Evolutionary conservation across 2,329 filamentous ascomycete genomes (phyloP).

Genomic region (Dothistroma pini): DNA sequence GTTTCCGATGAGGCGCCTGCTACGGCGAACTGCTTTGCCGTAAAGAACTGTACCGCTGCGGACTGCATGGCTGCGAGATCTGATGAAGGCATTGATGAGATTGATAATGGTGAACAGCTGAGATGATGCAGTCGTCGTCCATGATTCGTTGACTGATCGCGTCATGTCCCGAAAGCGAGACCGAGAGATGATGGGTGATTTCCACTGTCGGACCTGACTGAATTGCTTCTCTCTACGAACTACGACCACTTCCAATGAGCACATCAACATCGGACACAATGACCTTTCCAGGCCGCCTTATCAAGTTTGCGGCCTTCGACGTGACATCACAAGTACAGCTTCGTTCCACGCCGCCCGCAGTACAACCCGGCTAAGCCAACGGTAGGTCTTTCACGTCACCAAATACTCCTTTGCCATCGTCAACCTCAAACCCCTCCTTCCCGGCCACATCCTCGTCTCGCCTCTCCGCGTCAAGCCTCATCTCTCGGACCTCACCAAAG

Average conservation of each 20-base stretch:
- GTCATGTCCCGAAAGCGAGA: too few species aligned
- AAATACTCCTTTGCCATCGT: conserved; percentile 80
- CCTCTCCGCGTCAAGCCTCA: conserved; percentile 64
- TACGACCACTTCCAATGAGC: conserved; percentile 10
- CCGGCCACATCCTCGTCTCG: conserved; percentile 89
- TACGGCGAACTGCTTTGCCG: conserved; percentile 76
- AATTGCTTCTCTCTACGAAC: not conserved
- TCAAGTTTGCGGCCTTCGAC: conserved; percentile 44
- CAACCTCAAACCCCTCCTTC: conserved; percentile 90
- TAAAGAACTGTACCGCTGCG: conserved; percentile 75
- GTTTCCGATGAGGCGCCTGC: conserved; percentile 85
- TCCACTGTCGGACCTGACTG: not conserved
- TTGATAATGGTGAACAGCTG: too few species aligned
- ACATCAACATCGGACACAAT: conserved; percentile 3
- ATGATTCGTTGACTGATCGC: too few species aligned
- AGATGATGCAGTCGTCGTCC: too few species aligned
- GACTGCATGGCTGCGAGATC: conserved; percentile 54
- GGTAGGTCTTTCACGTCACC: conserved; percentile 81
- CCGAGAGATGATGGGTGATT: too few species aligned
- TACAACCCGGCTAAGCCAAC: conserved; percentile 2
- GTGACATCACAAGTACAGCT: conserved; percentile 42
- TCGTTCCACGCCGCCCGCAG: conserved; percentile 4
- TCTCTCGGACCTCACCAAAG: conserved; percentile 66
- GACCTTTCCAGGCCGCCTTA: conserved; percentile 39
- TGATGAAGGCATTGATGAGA: conserved; percentile 1